Percentiles rank a stretch among this genome's conserved stretches.
Evolutionary conservation across 805 yeast species (phyloP).

Genomic region (Cyberlindnera xishuangbannaensis): DNA sequence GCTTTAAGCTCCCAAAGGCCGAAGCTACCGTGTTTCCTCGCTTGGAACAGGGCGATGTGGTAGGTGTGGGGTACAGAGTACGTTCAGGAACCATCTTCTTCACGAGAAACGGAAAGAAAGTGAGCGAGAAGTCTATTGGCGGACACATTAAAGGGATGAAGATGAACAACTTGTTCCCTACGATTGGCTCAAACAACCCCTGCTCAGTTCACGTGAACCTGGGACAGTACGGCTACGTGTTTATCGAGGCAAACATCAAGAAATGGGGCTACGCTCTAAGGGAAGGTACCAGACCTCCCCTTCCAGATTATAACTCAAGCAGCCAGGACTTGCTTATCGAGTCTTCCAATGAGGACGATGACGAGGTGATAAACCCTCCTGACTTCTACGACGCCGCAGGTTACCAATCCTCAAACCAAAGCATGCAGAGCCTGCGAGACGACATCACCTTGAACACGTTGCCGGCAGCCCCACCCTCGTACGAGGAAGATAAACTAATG

Average conservation of each 20-base stretch:
- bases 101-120: slow-evolving; percentile 88
- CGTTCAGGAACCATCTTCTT: slow-evolving; percentile 82
- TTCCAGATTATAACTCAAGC: slow-evolving; percentile 85
- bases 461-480: slow-evolving; percentile 32
- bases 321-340: slow-evolving; percentile 75
- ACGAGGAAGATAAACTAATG: slow-evolving; percentile 18
- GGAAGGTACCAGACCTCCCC: slow-evolving; percentile 84
- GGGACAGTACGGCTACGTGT: slow-evolving; percentile 76
- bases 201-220: slow-evolving; percentile 47
- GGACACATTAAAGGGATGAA: slow-evolving; percentile 40
- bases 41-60: slow-evolving; percentile 78
- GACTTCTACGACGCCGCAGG: slow-evolving; percentile 24
- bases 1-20: slow-evolving; percentile 30
- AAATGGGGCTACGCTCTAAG: slow-evolving; percentile 83
- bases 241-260: slow-evolving; percentile 78
- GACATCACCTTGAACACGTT: slow-evolving; percentile 30
- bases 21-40: slow-evolving; percentile 31
- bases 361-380: slow-evolving; percentile 21
- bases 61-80: slow-evolving; percentile 86
- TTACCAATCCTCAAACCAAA: slow-evolving; percentile 26
- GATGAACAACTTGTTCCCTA: slow-evolving; percentile 54
- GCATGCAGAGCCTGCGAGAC: slow-evolving; percentile 25
- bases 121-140: slow-evolving; percentile 28
- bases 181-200: slow-evolving; percentile 34
- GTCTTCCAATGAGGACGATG: slow-evolving; percentile 35